phyloP scores from a whole-genome alignment of 208 protist species.

The Kentomonas sorsogonicus region DNA sequence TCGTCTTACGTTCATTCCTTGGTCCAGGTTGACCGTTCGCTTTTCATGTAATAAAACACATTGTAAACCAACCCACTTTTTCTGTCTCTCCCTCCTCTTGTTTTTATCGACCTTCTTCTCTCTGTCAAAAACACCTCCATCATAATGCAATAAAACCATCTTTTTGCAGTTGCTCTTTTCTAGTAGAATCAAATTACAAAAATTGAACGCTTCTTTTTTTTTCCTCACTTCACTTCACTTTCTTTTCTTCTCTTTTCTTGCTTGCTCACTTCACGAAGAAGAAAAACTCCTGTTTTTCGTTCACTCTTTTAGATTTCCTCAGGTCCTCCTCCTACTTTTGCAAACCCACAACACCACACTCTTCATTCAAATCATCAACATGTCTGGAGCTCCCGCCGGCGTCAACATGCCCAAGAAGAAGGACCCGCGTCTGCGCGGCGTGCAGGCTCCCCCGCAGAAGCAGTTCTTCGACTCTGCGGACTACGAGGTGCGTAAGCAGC shows the following conservation, averaged over 20 bases:
- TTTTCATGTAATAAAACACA: neutral
- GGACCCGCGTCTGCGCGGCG: constrained; percentile 69
- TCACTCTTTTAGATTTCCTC: neutral
- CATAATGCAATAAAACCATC: no score
- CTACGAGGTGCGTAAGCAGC: constrained; percentile 82
- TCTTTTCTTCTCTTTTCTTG: constrained; percentile 7
- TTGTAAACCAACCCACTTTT: neutral
- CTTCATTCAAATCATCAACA: neutral
- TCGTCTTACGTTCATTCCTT: no score
- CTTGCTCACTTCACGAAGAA: constrained; percentile 3
- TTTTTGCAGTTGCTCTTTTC: no score
- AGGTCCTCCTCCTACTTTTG: neutral
- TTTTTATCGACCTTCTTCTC: neutral
- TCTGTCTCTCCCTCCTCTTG: neutral
- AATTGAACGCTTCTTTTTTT: no score
- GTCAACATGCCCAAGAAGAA: constrained; percentile 88
- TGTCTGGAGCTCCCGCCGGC: constrained; percentile 34
- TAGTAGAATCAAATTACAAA: no score
- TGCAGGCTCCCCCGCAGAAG: constrained; percentile 62
- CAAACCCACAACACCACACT: neutral
- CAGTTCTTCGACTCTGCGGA: constrained; percentile 88
- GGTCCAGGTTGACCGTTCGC: no score
- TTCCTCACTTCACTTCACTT: neutral
- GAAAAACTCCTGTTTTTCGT: constrained; percentile 4
- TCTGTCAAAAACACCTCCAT: neutral